Base-by-base conservation (phyloP, 192 early-diverging fungal species). In the Coemansia reversa region DNA sequence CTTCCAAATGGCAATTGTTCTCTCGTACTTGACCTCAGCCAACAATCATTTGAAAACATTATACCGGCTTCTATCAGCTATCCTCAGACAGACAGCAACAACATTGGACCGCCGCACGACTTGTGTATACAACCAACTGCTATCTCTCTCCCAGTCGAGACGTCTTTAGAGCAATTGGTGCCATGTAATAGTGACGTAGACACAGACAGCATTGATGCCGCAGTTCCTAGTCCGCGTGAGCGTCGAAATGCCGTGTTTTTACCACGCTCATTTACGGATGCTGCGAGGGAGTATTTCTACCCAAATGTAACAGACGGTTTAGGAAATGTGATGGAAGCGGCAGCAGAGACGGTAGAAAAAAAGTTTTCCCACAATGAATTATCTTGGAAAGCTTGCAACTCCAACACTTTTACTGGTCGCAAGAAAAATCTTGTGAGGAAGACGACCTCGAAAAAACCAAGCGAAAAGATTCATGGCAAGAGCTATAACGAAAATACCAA, bases 241-340 rank as follows among this genome's bases (percentile, higher is more conserved):
- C 66, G 72, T 28, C 57, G 72, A 20, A 49, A 56, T 35, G 72
- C 66, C 6, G 66, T 75, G 9, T 75, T 68, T 58, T 32, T 75
- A 22, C 72, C 72, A 16, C 57, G 62, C 22, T 32, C 22, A 0
- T 4, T 67, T 32, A 55, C 72, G 0, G 61, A 67, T 20, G 57
- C 65, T 7, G 66, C 55, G 12, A 47, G 23, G 1, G 29, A 53
- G 20, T 9, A 29, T 6, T 67, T 35, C 25, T 30, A 56, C 20
- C 24, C 55, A 27, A 69, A 29, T 23, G 25, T 32, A 9, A 7
- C 6, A 7, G 42, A 19, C 12, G 6, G 25, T 54, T 25, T 11
- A 14, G 20, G 35, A 55, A 45, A 14, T 39, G 22, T 6, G 11
- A 14, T 50, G 11, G 23, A 35, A 23, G 25, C 3, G 25, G 29